Evolutionary conservation across 2,329 filamentous ascomycete genomes (phyloP), one percentile per base, ranked within the genome.

Genomic region (Neofusicoccum kwambonambiense): DNA sequence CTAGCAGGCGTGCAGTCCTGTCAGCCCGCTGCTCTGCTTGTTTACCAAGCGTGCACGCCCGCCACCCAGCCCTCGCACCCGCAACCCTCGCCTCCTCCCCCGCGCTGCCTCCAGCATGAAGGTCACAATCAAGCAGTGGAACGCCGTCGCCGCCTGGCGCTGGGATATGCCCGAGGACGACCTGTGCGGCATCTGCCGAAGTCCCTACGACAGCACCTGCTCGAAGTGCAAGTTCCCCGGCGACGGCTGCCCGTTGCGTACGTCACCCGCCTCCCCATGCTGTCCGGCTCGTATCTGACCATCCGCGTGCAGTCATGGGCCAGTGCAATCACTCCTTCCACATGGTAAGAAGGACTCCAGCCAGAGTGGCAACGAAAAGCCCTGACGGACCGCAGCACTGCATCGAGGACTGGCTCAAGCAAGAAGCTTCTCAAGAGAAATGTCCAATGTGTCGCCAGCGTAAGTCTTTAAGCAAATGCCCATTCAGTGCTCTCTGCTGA

Each of bases 101-200:
- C 41, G 19, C 62, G 8, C 35, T 17, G 35, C 15, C 60, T 7
- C 31, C 54, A n/a, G 12, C 62, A 99, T 99, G 95, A 98, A 97
- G 80, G 92, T 98, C 81, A 95, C 88, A 54, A 95, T 98, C 79
- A 91, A 90, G 73, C 87, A 92, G 75, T 98, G 94, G 92, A 90
- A 95, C 73, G 91, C 93, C 3, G 92, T 99, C 68, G 95, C 95
- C 17, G 94, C 93, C 64, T 99, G 95, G 95, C 89, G 92, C 69
- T 99, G 95, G 95, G 92, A 98, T 76, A 91, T 98, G 73, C 93
- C 94, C 27, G 93, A 97, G 72, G 94, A 97, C 80, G 94, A 99
- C 76, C 93, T 98, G 68, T 99, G 95, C 73, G 95, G 95, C 72
- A 99, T 99, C 80, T 99, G 95, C 80, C 94, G 96, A 76, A 93